Evolutionary conservation across 352 stramenopile genomes (phyloP), one percentile per base, ranked within the genome.

Genomic region (Pythium volutum): DNA sequence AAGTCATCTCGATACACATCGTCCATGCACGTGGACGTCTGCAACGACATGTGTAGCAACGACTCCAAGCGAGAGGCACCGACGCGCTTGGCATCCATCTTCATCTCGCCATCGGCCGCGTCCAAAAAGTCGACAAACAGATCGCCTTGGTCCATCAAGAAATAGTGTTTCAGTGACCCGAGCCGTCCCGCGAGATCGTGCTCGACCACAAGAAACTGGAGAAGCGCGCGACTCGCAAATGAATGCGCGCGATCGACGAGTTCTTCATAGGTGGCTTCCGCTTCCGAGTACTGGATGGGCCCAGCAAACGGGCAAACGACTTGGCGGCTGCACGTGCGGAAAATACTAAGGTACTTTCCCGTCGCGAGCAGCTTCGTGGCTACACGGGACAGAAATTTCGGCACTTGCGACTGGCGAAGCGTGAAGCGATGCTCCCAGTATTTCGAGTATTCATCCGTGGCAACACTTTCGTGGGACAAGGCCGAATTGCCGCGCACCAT

Each of bases 101-200:
- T 93, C 14, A 99, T 79, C 62, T 99, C 97, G 36, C 85, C 80
- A 67, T 98, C 95, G 0, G 97, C 97, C 5, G 92, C 77, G 64
- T 99, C 95, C 69, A 99, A 91, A 71, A 99, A 99, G 62, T 99
- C 90, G 15, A 98, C 89, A 57, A 99, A 98, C 60, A 99, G 98
- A 63, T 99, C 97, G 27, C 97, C 97, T 70, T 99, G 96, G 63
- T 99, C 96, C 71, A 99, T 93, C 7, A 99, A 74, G 53, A 99
- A 99, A 73, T 99, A 99, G 58, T 98, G 95, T 66, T 98, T 98
- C 59, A 99, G 76, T 16, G 94, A 96, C 22, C 73, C 64, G 12
- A 97, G 54, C 4, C 88, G 81, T 41, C 84, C 82, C 46, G 82
- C 70, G 8, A 97, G 59, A 55, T 96, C 82, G 39, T 95, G 82